phyloP scores from a whole-genome alignment of 495 filamentous ascomycete genomes.

The Usnea hakonensis region DNA sequence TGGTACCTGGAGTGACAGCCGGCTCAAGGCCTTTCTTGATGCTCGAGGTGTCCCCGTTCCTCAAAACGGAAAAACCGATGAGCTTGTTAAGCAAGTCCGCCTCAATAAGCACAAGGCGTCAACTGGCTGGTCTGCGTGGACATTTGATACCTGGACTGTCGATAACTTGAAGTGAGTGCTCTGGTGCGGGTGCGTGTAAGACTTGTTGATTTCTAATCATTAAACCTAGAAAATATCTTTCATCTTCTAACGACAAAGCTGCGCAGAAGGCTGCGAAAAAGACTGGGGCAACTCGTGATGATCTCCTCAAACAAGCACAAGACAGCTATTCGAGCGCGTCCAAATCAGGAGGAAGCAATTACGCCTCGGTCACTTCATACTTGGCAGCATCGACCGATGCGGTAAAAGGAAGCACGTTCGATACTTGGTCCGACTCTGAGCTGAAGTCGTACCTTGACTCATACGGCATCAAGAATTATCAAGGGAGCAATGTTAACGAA shows the following conservation, averaged over 20 bases:
- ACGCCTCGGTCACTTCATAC: constrained; percentile 68
- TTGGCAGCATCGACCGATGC: constrained; percentile 58
- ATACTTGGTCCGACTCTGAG: constrained; percentile 75
- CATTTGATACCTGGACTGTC: constrained; percentile 73
- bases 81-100: constrained; percentile 69
- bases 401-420: constrained; percentile 63
- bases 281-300: constrained; percentile 59
- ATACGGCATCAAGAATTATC: constrained; percentile 67
- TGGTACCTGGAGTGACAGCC: constrained; percentile 59
- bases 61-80: constrained; percentile 66
- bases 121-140: constrained; percentile 67
- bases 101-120: constrained; percentile 65
- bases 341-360: constrained; percentile 55
- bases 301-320: constrained; percentile 64
- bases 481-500: constrained; percentile 59
- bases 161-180: constrained; percentile 60
- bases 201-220: constrained; percentile 18
- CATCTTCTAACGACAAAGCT: constrained; percentile 56
- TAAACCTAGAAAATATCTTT: constrained; percentile 57
- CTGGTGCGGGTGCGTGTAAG: background rate
- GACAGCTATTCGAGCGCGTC: constrained; percentile 64
- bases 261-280: constrained; percentile 53
- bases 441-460: constrained; percentile 75
- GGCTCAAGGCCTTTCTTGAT: constrained; percentile 65
- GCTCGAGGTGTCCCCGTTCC: constrained; percentile 58